phyloP scores from a whole-genome alignment of 2,329 filamentous ascomycete genomes.

The Pseudogymnoascus sp. region DNA sequence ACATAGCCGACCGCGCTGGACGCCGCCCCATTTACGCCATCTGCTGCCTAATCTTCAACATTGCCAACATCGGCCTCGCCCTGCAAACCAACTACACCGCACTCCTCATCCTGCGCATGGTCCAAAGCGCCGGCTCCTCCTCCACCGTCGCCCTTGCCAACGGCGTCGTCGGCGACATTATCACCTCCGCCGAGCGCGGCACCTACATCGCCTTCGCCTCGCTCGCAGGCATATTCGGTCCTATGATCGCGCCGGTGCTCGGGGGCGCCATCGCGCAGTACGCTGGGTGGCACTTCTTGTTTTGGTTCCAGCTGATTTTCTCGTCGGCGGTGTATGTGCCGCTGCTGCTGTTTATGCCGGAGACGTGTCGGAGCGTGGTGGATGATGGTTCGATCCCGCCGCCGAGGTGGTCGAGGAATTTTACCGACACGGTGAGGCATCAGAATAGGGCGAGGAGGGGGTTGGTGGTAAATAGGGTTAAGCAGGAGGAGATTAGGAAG shows the following conservation, averaged over 20 bases:
- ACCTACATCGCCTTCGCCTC: constrained; percentile 60
- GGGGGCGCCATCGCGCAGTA: constrained; percentile 49
- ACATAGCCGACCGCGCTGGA: constrained; percentile 45
- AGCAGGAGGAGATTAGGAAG: constrained; percentile 24
- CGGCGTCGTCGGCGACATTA: constrained; percentile 55
- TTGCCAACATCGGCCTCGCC: constrained; percentile 45
- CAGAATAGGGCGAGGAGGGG: constrained; percentile 13
- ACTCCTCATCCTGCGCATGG: constrained; percentile 43
- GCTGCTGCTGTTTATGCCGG: constrained; percentile 35
- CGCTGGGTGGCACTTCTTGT: constrained; percentile 51
- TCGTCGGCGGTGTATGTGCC: constrained; percentile 16
- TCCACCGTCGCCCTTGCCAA: constrained; percentile 49
- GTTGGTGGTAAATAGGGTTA: constrained; percentile 13
- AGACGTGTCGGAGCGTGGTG: constrained; percentile 41
- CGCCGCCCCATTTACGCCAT: constrained; percentile 45
- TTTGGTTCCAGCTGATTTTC: constrained; percentile 37
- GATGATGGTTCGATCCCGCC: constrained; percentile 49
- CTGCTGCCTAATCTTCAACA: constrained; percentile 44
- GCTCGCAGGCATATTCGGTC: constrained; percentile 44
- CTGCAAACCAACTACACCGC: constrained; percentile 40
- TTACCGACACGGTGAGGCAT: constrained; percentile 31
- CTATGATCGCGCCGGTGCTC: constrained; percentile 45
- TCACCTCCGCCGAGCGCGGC: constrained; percentile 49
- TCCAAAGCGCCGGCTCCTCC: constrained; percentile 50
- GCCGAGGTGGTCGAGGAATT: constrained; percentile 46